Evolutionary conservation across 192 early-diverging fungal genomes (phyloP).

Genomic region (Mortierella hygrophila): DNA sequence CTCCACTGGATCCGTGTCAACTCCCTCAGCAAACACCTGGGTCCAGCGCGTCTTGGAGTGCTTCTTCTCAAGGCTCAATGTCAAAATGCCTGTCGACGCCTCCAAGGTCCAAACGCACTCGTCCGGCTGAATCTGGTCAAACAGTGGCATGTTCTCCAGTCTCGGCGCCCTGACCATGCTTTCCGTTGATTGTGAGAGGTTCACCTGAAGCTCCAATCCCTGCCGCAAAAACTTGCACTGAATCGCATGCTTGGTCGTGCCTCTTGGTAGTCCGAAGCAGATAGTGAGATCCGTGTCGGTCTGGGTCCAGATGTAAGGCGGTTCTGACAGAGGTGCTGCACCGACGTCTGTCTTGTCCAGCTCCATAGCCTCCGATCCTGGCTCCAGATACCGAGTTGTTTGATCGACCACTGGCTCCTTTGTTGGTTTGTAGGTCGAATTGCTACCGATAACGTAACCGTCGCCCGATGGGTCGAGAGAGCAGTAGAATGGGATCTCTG

Average conservation of each 20-base stretch:
- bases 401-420: conserved; percentile 22
- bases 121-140: conserved; percentile 65
- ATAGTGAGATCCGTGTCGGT: conserved; percentile 74
- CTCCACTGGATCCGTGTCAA: conserved; percentile 56
- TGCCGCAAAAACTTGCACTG: conserved; percentile 67
- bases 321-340: conserved; percentile 10
- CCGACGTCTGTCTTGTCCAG: conserved; percentile 26
- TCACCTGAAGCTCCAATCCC: conserved; percentile 35
- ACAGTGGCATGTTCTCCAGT: conserved; percentile 43
- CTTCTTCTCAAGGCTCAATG: conserved; percentile 72
- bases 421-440: conserved; percentile 37
- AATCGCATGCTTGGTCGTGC: conserved; percentile 67
- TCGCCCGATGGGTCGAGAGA: conserved; percentile 52
- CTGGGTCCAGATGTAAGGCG: conserved; percentile 79
- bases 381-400: conserved; percentile 22
- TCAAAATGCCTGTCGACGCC: conserved; percentile 63
- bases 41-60: conserved; percentile 74
- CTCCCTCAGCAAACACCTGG: conserved; percentile 76
- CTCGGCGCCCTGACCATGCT: conserved; percentile 17
- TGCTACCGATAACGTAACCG: conserved; percentile 62
- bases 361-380: conserved; percentile 33
- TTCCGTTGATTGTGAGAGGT: conserved; percentile 12
- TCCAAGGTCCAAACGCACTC: conserved; percentile 80
- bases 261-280: conserved; percentile 66
- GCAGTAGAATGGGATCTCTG: conserved; percentile 68